Percentiles rank a stretch among this genome's conserved stretches.
phyloP scores from a whole-genome alignment of 495 filamentous ascomycete genomes.

The Elasticomyces elasticus region DNA sequence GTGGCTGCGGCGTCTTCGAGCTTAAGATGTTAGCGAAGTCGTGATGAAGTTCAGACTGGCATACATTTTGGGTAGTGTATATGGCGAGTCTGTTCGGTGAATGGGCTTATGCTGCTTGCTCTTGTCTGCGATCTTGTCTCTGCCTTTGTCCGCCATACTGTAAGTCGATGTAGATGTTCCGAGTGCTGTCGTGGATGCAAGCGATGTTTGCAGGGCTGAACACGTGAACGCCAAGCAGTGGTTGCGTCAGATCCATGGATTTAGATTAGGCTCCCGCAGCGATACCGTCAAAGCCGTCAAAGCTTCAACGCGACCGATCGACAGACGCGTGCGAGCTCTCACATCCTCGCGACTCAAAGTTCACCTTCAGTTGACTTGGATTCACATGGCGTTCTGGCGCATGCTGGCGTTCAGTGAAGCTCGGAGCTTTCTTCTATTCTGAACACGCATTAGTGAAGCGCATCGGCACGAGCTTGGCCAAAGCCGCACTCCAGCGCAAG shows the following conservation, averaged over 20 bases:
- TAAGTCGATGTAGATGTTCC: neutral
- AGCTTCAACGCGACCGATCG: too few species aligned
- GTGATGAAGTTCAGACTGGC: neutral
- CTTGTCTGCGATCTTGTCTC: neutral
- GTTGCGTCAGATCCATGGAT: too few species aligned
- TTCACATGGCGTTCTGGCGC: neutral
- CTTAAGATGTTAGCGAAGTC: neutral
- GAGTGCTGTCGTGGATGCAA: too few species aligned
- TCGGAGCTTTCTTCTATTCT: too few species aligned
- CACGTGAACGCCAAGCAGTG: too few species aligned
- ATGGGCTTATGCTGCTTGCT: neutral
- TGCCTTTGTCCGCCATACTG: neutral
- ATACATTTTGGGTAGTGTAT: neutral
- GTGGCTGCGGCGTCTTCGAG: neutral
- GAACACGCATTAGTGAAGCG: neutral
- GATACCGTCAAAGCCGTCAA: too few species aligned
- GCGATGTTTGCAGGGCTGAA: too few species aligned
- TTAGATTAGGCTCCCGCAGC: too few species aligned
- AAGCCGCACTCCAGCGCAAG: neutral
- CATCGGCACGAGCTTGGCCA: neutral
- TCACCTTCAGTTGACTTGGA: neutral
- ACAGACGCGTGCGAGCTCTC: too few species aligned
- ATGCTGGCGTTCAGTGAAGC: neutral
- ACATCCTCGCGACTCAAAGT: too few species aligned
- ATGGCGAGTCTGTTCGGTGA: neutral